Base-by-base conservation (phyloP, 805 yeast species). In the Yamadazyma laniorum region DNA sequence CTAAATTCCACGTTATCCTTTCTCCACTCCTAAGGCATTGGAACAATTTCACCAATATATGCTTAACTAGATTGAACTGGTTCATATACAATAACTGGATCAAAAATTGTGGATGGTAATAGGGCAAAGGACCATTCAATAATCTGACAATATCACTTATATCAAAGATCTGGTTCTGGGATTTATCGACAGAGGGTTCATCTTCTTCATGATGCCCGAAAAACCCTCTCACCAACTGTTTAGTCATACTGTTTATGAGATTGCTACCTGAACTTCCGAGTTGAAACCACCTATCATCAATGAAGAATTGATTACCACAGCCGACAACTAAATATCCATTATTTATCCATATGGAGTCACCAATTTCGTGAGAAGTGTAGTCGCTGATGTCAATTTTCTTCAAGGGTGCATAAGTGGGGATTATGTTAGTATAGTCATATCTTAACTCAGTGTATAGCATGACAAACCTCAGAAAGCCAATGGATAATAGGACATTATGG, bases 91-190 rank as follows among this genome's bases (percentile, higher is more conserved):
- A 56, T 4, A 81, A 65, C 56, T 90, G 96, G 31, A 88, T 80
- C 33, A 90, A 59, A 37, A 87, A 74, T 57, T 89, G 96, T 0
- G 98, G 98, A 53, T 91, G 97, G 50, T 86, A 90, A 1, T 88
- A 63, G 0, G 97, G 96, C 12, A 91, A 58, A 0, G 95, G 93
- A 22, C 97, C 97, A 61, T 90, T 90, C 39, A 90, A 62, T 4
- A 89, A 81, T 12, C 86, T 67, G 34, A 83, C 85, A 40, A 90
- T 67, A 48, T 82, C 84, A 42, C 85, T 73, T 2, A 90, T 74
- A 44, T 72, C 76, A 42, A 54, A 61, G 3, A 53, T 39, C 5
- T 31, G 16, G 8, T 18, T 18, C 1, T 12, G 22, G 8, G 19
- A 23, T 23, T 18, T 21, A 3, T 25, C 15, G 5, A 13, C 6